Evolutionary conservation across 2,329 filamentous ascomycete species (phyloP), one percentile per base, ranked within the genome.

Genomic region (Paracorniculantispora psalliotae): DNA sequence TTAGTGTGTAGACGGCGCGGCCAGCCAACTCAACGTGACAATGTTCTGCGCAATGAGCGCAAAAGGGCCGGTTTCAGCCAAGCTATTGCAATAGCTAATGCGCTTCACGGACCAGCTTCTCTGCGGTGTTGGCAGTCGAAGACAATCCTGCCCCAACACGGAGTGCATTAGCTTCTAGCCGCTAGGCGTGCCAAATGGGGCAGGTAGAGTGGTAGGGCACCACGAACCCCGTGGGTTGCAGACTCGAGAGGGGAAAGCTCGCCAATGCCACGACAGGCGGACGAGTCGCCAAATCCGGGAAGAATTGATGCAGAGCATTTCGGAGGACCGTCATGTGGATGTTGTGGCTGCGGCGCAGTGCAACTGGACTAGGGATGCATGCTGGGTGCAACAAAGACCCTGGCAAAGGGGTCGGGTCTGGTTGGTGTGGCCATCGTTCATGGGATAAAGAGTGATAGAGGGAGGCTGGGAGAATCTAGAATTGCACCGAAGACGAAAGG

Each of bases 241-340:
- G 33, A 39, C 33, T n/a, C n/a, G 30, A 37, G n/a, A 51, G 48
- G 21, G 33, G 33, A 39, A n/a, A 39, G 33, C 49, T 41, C 19
- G 49, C 49, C 23, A 37, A 52, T 52, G 15, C 23, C 35, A 52
- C 49, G 3, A 21, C 35, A 39, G 7, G 23, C 49, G 49, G 49
- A 26, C 49, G 33, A 52, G 49, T 39, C 35, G 13, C 49, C 49
- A 41, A 52, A 52, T 39, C 8, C 47, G 35, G 49, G 49, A 52
- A 41, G 23, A 52, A 25, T 52, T 21, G 2, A 26, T 41, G 49
- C 21, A 52, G 49, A 39, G 48, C 48, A 37, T 41, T 41, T 37
- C n/a, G 21, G 9, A 19, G 4, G 33, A 26, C 50, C 10, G 35
- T 52, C 50, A 28, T 43, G 37, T 43, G 50, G 21, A 5, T 26